A percentile compares a stretch with the other conserved stretches of the same genome.
Conservation (phyloP, 257 asterid genomes). For the Nicotiana obtusifolia region DNA sequence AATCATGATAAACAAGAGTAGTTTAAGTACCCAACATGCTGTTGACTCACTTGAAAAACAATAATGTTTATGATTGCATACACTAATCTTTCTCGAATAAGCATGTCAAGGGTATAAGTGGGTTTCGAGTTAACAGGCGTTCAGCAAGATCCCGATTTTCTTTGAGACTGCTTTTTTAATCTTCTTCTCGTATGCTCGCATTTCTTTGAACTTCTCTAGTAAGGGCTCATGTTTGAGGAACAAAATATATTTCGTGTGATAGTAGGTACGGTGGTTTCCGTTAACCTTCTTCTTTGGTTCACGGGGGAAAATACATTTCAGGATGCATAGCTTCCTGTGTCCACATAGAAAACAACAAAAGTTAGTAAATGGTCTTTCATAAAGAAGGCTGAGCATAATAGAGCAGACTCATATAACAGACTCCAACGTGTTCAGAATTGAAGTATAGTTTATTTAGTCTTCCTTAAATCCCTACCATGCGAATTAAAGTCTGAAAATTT, state of each 20-base stretch:
- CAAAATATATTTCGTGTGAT: constrained; percentile 83
- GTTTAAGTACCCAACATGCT: neutral
- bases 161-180: constrained; percentile 75
- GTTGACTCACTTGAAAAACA: neutral
- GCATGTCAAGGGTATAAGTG: constrained; percentile 72
- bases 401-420: neutral
- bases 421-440: neutral
- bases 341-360: constrained; percentile 4
- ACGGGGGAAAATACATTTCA: constrained; percentile 87
- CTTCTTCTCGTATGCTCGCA: constrained; percentile 66
- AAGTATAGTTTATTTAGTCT: neutral
- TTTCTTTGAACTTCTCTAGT: constrained; percentile 72
- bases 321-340: constrained; percentile 49
- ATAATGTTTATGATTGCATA: neutral
- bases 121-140: constrained; percentile 72
- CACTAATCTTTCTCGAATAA: constrained; percentile 68
- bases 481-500: neutral
- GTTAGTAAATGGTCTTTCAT: neutral
- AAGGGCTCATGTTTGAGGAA: constrained; percentile 83
- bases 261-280: constrained; percentile 92
- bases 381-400: neutral
- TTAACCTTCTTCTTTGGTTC: constrained; percentile 97
- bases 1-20: neutral
- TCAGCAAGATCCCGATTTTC: constrained; percentile 81
- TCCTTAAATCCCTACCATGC: neutral